Evolutionary conservation across 495 filamentous ascomycete genomes (phyloP), one percentile per base, ranked within the genome.

Genomic region (Cercophora scortea): DNA sequence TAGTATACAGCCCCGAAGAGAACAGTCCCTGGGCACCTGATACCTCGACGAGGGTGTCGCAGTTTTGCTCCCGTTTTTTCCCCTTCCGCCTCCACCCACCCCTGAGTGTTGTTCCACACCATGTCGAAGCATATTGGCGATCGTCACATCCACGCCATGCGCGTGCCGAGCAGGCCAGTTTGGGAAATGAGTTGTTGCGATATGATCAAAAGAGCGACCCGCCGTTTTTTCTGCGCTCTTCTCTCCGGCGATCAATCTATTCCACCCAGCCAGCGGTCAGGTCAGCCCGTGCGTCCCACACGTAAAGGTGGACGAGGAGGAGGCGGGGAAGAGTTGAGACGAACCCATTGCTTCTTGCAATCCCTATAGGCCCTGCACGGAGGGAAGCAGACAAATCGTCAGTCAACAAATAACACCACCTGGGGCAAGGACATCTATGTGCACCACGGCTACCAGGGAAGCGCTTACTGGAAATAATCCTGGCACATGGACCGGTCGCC

Each of bases 261-360:
- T 17, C 35, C 17, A 16, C 49, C 44, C 42, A 52, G 52, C 47
- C 25, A 38, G 47, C 25, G 25, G 25, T 25, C 5, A 25, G 25
- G 25, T 25, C 25, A 25, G 25, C 25, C 25, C 25, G 25, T 25
- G 25, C 5, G 5, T 25, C 25, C 25, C 25, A 25, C 25, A 25
- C 2, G 25, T 25, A 5, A 25, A 25, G 25, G 25, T 2, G 25
- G 25, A 25, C 2, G 25, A 25, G 25, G 25, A 25, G 25, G 25
- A 25, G 25, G 25, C 25, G 25, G 25, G 59, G 19, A 12, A 2
- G 17, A 12, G 15, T 18, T 7, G 42, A 7, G 16, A 46, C 86
- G 67, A 79, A 92, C 89, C 90, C 90, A 96, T 73, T 85, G 76
- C 72, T 91, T 90, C 68, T 96, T 96, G 70, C 90, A 96, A 56